Base-by-base conservation (phyloP, 352 stramenopile genomes). In the Pythium phragmiticola region DNA sequence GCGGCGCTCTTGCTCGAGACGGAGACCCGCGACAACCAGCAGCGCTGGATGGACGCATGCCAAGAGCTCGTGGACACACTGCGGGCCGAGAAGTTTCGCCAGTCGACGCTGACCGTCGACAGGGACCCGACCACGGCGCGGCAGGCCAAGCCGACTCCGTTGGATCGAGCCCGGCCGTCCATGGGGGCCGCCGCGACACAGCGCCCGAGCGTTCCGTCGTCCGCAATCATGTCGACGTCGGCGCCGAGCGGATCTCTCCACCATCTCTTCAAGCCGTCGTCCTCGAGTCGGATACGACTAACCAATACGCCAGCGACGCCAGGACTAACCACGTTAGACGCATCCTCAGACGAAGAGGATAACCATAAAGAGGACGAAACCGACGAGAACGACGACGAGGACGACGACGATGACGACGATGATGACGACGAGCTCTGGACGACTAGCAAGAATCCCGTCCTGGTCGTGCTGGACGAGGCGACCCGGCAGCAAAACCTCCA, bases 21-120 rank as follows among this genome's bases (percentile, higher is more conserved):
- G 14, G 84, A 90, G 48, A 84, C 72, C 37, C 74, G 72, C 26
- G 80, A 89, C 30, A 82, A 77, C 55, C 81, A 90, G 55, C 73
- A 74, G 23, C 75, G 75, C 5, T 92, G 84, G 84, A 90, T 90
- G 21, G 80, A 90, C 37, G 70, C 81, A 21, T 87, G 75, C 51
- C 84, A 90, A 62, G 74, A 81, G 28, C 68, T 92, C 48, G 78
- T 84, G 12, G 84, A 92, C 52, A 53, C 73, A 6, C 73, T 92
- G 28, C 80, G 84, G 16, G 80, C 76, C 8, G 80, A 79, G 30
- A 89, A 90, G 64, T 92, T 79, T 37, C 78, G 81, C 36, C 75
- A 73, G 41, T 80, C 70, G 46, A 72, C 60, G 3, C 39, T 60
- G 11, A 46, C 19, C 14, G 63, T 63, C 17, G 63, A 69, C 56